phyloP scores from a whole-genome alignment of 2,329 filamentous ascomycete genomes.

The Trichoderma harzianum region DNA sequence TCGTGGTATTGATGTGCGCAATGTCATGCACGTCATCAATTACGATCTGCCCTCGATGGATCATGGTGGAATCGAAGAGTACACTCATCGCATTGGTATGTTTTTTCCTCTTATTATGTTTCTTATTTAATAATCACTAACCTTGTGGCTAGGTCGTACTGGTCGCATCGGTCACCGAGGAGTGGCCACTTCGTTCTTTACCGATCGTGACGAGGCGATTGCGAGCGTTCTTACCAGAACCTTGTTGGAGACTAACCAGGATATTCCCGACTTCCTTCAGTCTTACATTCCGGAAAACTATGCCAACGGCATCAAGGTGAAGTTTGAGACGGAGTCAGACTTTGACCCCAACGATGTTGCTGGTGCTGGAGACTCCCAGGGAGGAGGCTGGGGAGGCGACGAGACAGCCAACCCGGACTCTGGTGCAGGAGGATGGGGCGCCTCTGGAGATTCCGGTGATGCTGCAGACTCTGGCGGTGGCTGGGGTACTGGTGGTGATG shows the following conservation, averaged over 20 bases:
- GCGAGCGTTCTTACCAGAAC: constrained; percentile 74
- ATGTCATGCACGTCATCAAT: constrained; percentile 90
- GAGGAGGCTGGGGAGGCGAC: constrained; percentile 19
- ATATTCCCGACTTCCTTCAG: constrained; percentile 77
- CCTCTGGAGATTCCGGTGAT: background rate
- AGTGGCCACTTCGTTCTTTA: constrained; percentile 85
- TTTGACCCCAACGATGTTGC: constrained; percentile 42
- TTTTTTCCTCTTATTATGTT: background rate
- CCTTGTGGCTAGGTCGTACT: constrained; percentile 65
- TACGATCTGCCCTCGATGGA: constrained; percentile 74
- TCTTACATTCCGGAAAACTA: constrained; percentile 57
- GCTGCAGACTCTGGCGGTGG: constrained; percentile 2
- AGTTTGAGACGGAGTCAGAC: constrained; percentile 55
- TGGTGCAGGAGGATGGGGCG: constrained; percentile 24
- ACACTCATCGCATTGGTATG: constrained; percentile 88
- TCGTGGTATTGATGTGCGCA: constrained; percentile 83
- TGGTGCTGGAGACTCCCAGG: constrained; percentile 25
- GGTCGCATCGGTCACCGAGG: constrained; percentile 88
- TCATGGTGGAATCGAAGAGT: constrained; percentile 89
- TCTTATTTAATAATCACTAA: background rate
- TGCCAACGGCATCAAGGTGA: constrained; percentile 41
- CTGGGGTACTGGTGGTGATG: constrained; percentile 13
- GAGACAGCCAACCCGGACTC: background rate
- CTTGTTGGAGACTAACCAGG: constrained; percentile 74
- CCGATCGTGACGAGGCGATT: constrained; percentile 69